Conservation (phyloP, 1,139 yeast genomes). For the Hanseniaspora uvarum region DNA sequence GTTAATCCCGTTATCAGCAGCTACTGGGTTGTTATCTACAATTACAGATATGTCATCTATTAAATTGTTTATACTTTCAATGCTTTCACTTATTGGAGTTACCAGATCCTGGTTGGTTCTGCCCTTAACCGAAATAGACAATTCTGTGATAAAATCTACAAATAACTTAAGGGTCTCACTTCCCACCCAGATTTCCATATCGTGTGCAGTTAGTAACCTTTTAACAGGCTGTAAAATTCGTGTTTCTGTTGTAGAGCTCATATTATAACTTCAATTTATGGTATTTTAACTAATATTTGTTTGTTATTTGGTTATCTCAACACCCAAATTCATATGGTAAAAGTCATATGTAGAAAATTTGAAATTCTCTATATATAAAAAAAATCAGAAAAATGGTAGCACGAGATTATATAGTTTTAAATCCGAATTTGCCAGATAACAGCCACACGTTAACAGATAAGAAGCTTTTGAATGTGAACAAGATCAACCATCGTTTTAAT, state of each 20-base stretch:
- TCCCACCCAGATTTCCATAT: slow-evolving; percentile 52
- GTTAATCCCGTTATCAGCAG: slow-evolving; percentile 41
- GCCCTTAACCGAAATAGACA: slow-evolving; percentile 65
- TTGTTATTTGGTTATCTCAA: background rate
- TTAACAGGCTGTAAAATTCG: slow-evolving; percentile 35
- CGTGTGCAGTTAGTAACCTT: slow-evolving; percentile 50
- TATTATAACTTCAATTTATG: background rate
- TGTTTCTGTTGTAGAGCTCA: background rate
- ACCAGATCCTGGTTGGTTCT: slow-evolving; percentile 41
- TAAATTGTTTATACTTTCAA: slow-evolving; percentile 33
- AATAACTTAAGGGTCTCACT: slow-evolving; percentile 45
- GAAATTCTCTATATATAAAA: too few species aligned
- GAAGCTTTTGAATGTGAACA: background rate
- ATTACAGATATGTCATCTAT: slow-evolving; percentile 40
- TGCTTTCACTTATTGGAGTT: slow-evolving; percentile 31
- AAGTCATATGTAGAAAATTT: too few species aligned
- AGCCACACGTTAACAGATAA: background rate
- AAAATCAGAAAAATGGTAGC: background rate
- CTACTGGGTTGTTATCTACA: slow-evolving; percentile 55
- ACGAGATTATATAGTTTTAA: background rate
- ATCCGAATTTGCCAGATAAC: background rate
- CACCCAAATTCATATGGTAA: background rate
- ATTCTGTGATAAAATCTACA: slow-evolving; percentile 43
- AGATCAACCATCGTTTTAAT: background rate
- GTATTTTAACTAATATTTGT: too few species aligned